These are phyloP conservation scores for Tetracladium maxilliforme DNA, from an alignment of 2,329 filamentous ascomycete genomes.

Conservation along the genomic window DNA sequence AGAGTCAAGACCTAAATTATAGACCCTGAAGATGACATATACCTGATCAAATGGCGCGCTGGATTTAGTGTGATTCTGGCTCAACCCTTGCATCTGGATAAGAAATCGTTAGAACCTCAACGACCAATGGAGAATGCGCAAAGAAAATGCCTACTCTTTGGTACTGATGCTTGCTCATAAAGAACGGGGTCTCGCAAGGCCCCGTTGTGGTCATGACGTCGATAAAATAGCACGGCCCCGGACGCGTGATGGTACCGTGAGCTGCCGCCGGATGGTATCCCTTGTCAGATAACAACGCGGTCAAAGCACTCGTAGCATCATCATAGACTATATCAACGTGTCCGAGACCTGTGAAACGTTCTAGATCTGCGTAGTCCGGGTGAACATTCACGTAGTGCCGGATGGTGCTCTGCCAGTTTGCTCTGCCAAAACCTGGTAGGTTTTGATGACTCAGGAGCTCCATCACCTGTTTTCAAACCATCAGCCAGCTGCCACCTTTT, in stretches of 20 bases:
- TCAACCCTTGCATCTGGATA: constrained; percentile 2
- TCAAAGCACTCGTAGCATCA: constrained; percentile 18
- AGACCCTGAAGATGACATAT: constrained; percentile 26
- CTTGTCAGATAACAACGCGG: constrained; percentile 16
- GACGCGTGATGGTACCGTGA: constrained; percentile 10
- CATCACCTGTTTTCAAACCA: constrained; percentile 19
- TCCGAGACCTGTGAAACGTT: constrained; percentile 22
- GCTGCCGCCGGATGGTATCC: constrained; percentile 19
- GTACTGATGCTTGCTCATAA: constrained; percentile 29
- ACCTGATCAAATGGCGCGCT: constrained; percentile 9
- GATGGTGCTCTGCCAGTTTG: constrained; percentile 34
- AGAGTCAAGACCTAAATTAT: constrained; percentile 14
- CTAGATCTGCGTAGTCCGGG: constrained; percentile 22
- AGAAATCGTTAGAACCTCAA: too few relatives aligned
- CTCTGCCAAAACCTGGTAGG: constrained; percentile 17
- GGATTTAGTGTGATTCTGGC: constrained; percentile 10
- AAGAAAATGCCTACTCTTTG: too few relatives aligned
- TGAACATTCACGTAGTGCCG: constrained; percentile 21
- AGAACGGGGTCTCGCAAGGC: constrained; percentile 23
- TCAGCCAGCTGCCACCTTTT: background rate
- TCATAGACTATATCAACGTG: constrained; percentile 30
- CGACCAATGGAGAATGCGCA: too few relatives aligned
- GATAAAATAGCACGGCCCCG: constrained; percentile 24
- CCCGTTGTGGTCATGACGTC: constrained; percentile 34
- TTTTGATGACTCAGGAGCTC: constrained; percentile 19